Evolutionary conservation across 2,329 filamentous ascomycete genomes (phyloP).

Genomic region (Colletotrichum limetticola): DNA sequence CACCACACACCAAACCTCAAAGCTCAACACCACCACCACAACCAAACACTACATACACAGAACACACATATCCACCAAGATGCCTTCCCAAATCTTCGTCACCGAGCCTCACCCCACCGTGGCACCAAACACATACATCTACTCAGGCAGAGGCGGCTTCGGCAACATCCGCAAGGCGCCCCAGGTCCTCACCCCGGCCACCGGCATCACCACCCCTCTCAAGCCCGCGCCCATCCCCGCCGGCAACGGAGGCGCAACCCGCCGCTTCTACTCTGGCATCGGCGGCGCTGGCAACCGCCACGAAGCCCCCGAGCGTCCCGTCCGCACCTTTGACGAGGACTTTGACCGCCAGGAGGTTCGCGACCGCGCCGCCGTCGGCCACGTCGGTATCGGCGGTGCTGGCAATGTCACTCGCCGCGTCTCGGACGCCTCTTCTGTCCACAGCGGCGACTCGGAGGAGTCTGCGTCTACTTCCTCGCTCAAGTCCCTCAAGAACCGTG

Average conservation of each 20-base stretch:
- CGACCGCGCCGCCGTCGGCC: constrained; percentile 36
- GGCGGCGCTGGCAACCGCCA: constrained; percentile 78
- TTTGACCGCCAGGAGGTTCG: constrained; percentile 32
- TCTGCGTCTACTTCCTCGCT: constrained; percentile 33
- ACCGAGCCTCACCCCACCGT: constrained; percentile 61
- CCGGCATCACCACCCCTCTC: constrained; percentile 62
- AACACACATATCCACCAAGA: constrained; percentile 39
- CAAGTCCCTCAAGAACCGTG: constrained; percentile 33
- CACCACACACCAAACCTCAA: neutral
- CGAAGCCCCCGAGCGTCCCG: constrained; percentile 56
- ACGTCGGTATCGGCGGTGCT: constrained; percentile 49
- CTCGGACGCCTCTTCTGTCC: constrained; percentile 64
- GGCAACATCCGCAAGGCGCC: constrained; percentile 66
- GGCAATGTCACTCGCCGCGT: constrained; percentile 75
- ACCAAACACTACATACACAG: neutral
- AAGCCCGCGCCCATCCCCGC: constrained; percentile 53
- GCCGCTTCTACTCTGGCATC: constrained; percentile 72
- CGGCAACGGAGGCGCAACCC: constrained; percentile 50
- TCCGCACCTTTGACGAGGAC: constrained; percentile 36
- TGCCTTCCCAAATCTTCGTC: constrained; percentile 57
- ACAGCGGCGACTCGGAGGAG: constrained; percentile 42
- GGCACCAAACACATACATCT: constrained; percentile 57
- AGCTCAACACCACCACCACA: neutral
- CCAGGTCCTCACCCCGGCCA: constrained; percentile 46
- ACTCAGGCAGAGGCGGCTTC: constrained; percentile 66